Conservation (phyloP, 108 stramenopile genomes). For the Pseudonitzschia multiseries region DNA sequence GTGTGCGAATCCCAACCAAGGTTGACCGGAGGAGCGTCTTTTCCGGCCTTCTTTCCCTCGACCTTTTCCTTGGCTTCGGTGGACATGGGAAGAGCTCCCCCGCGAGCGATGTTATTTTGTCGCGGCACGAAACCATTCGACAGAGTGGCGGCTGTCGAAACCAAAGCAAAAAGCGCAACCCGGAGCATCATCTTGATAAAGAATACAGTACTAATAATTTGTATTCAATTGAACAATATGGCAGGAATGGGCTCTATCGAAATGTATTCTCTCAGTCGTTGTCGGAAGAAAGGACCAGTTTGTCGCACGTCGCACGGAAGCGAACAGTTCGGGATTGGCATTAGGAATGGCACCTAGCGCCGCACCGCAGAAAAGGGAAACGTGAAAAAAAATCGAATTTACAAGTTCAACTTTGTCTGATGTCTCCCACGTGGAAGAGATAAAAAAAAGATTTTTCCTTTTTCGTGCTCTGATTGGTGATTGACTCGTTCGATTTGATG, state of each 20-base stretch:
- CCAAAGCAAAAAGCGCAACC: slow-evolving; percentile 12
- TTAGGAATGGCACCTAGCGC: too few relatives aligned
- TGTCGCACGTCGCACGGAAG: too few relatives aligned
- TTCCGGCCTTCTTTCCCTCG: slow-evolving; percentile 50
- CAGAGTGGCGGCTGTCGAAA: slow-evolving; percentile 19
- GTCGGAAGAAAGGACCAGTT: neutral
- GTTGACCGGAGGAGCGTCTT: slow-evolving; percentile 74
- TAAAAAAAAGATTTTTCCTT: too few relatives aligned
- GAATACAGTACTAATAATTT: neutral
- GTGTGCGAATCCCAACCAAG: slow-evolving; percentile 92
- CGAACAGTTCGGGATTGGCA: neutral
- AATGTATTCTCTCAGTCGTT: neutral
- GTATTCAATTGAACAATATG: neutral
- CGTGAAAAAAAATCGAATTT: neutral
- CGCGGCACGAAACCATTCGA: slow-evolving; percentile 29
- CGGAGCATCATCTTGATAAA: slow-evolving; percentile 21
- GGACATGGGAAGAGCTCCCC: slow-evolving; percentile 29
- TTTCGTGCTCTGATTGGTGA: too few relatives aligned
- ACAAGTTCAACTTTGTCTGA: neutral
- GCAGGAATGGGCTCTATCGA: too few relatives aligned
- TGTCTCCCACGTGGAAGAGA: slow-evolving; percentile 4
- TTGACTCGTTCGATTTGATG: too few relatives aligned
- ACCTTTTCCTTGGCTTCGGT: slow-evolving; percentile 19
- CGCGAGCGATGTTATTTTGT: slow-evolving; percentile 18
- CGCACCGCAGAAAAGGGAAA: neutral